phyloP scores from a whole-genome alignment of 306 rosid species.

The Castanea sativa region DNA sequence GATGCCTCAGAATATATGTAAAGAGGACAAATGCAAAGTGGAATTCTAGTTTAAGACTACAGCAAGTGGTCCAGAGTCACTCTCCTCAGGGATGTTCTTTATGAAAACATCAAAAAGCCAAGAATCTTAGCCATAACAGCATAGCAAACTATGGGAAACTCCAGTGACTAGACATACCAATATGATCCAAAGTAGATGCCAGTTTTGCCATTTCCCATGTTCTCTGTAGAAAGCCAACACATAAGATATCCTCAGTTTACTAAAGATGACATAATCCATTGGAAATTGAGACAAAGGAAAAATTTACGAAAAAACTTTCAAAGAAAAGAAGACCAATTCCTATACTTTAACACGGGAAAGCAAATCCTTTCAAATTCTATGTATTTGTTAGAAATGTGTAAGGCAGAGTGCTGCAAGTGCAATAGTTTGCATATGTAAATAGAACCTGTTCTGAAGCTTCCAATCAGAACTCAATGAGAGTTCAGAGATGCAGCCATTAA shows the following conservation, averaged over 20 bases:
- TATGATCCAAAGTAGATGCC: conserved; percentile 79
- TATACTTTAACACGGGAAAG: neutral
- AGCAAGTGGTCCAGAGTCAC: neutral
- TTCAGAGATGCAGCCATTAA: too few species aligned
- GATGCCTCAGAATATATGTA: neutral
- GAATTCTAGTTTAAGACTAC: conserved; percentile 2
- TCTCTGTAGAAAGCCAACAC: conserved; percentile 56
- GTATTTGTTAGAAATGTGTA: conserved; percentile 4
- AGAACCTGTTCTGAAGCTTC: neutral
- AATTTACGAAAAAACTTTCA: neutral
- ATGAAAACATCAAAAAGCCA: neutral
- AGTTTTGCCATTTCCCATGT: conserved; percentile 96
- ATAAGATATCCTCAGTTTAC: neutral
- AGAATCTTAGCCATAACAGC: neutral
- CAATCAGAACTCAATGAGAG: too few species aligned
- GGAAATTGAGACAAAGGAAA: neutral
- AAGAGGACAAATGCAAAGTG: neutral
- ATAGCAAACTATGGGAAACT: conserved; percentile 21
- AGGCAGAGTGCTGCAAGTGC: conserved; percentile 1
- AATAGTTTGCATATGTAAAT: neutral
- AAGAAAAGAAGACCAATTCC: neutral
- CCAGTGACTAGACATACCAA: conserved; percentile 55
- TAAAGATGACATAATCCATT: neutral
- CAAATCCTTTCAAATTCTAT: neutral
- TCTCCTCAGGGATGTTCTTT: conserved; percentile 10